phyloP scores from a whole-genome alignment of 2,329 filamentous ascomycete species.

The Mycosphaerelloides madeirae region DNA sequence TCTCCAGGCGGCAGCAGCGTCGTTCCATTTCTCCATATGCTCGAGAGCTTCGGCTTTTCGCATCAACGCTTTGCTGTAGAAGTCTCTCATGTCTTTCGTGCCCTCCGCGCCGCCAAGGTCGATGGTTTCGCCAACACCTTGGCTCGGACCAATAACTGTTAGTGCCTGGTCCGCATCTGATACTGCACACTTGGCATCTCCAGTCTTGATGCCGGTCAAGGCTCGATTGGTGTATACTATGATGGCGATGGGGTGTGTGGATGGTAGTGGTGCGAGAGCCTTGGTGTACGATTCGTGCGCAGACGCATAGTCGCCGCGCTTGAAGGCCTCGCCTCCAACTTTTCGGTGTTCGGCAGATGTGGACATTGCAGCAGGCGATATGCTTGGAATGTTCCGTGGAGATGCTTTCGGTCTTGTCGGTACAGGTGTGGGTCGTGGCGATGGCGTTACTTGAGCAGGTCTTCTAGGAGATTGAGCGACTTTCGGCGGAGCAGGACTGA shows the following conservation, averaged over 20 bases:
- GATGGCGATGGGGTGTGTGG: slow-evolving; percentile 75
- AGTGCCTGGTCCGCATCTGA: slow-evolving; percentile 78
- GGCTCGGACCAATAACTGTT: slow-evolving; percentile 69
- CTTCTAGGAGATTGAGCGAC: slow-evolving; percentile 10
- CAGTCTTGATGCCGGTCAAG: slow-evolving; percentile 83
- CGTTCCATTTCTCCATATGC: slow-evolving; percentile 88
- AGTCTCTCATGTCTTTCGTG: slow-evolving; percentile 81
- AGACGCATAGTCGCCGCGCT: slow-evolving; percentile 83
- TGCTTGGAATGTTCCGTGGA: slow-evolving; percentile 58
- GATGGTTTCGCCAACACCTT: slow-evolving; percentile 76
- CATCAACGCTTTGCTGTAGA: slow-evolving; percentile 88
- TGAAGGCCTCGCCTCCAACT: slow-evolving; percentile 83
- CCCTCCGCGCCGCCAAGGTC: slow-evolving; percentile 56
- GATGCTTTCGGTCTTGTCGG: slow-evolving; percentile 46
- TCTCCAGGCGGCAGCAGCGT: slow-evolving; percentile 77
- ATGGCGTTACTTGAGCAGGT: slow-evolving; percentile 6
- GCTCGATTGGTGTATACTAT: slow-evolving; percentile 89
- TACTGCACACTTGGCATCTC: slow-evolving; percentile 83
- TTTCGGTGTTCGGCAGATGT: slow-evolving; percentile 73
- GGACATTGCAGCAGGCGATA: slow-evolving; percentile 65
- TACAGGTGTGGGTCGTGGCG: slow-evolving; percentile 38
- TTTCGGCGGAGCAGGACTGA: slow-evolving; percentile 25
- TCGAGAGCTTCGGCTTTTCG: slow-evolving; percentile 94
- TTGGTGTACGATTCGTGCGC: slow-evolving; percentile 79
- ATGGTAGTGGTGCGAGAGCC: slow-evolving; percentile 69